Conservation (phyloP, 2,329 filamentous ascomycete genomes). For the Diplocarpon rosae region DNA sequence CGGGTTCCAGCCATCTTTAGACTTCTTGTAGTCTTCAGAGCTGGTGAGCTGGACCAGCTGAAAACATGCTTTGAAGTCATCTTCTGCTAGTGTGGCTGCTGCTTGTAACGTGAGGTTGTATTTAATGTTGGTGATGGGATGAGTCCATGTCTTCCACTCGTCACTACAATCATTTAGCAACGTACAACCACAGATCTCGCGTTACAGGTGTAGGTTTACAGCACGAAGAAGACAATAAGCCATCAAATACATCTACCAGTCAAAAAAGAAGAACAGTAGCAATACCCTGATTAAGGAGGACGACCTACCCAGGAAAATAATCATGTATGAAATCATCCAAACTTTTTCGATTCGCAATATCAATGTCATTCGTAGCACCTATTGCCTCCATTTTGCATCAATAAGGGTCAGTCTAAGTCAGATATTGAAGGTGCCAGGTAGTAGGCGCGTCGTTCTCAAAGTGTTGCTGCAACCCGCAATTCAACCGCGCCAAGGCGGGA, state of each 20-base stretch:
- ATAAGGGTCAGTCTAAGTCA: too few species aligned
- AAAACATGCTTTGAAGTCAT: constrained; percentile 43
- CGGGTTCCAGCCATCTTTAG: constrained; percentile 52
- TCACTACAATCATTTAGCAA: background rate
- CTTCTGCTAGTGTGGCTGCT: constrained; percentile 30
- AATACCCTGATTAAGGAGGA: background rate
- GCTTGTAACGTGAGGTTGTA: constrained; percentile 37
- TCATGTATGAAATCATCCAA: constrained; percentile 38
- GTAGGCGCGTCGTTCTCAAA: background rate
- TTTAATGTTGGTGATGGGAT: constrained; percentile 33
- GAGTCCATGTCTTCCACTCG: constrained; percentile 34
- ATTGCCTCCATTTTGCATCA: background rate
- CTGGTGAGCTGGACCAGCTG: constrained; percentile 52
- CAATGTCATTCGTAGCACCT: constrained; percentile 28
- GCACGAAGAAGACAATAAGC: background rate
- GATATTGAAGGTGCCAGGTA: background rate
- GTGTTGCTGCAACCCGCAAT: background rate
- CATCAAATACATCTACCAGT: background rate
- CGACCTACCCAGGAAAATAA: constrained; percentile 37
- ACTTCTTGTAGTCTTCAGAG: constrained; percentile 49
- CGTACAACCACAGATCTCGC: too few species aligned
- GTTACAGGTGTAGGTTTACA: too few species aligned
- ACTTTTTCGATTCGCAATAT: constrained; percentile 36
- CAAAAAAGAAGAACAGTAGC: background rate
- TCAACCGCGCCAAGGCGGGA: background rate